Evolutionary conservation across 2,329 filamentous ascomycete species (phyloP), one percentile per base, ranked within the genome.

Genomic region (Phyllosticta paracitricarpa): DNA sequence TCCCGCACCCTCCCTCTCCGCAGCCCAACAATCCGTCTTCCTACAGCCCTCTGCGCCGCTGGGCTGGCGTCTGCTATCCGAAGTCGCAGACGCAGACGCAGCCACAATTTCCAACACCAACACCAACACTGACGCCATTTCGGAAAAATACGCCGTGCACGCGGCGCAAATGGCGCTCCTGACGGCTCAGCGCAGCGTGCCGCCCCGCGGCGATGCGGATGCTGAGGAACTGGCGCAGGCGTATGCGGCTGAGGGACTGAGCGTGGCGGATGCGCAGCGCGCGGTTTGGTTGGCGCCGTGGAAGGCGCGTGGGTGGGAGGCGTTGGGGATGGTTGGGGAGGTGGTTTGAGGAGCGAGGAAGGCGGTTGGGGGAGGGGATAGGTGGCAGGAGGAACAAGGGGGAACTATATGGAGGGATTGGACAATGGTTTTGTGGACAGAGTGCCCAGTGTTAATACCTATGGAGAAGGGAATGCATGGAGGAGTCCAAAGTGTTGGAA

Each of bases 251-350:
- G 91, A 88, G 0, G 86, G 88, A 0, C n/a, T 48, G 83, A 55
- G 78, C 62, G 80, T 84, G 3, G 83, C 82, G 3, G 89, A 96
- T 79, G 87, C 89, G 24, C 88, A 96, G 73, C 83, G 82, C 65
- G 87, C 88, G 6, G 82, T 91, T 54, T 82, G 94, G 73, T 73
- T 95, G 66, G 89, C 92, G 48, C 94, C 94, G 5, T 97, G 93
- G 92, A 79, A 77, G 62, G 72, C 66, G 53, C 76, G 76, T 24
- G 86, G 86, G 0, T 94, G 90, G 90, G 76, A 78, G 61, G 81
- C 79, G 2, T 69, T 89, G 67, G 75, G 40, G 10, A 69, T 72
- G 19, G 51, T 89, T 67, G 75, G 40, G 10, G 69, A 72, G 19
- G 51, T 30, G 7, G 4, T 4, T 8, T 28, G 28, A 30, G 5